Evolutionary conservation across 2,329 filamentous ascomycete species (phyloP).

Genomic region (Plenodomus lindquistii): DNA sequence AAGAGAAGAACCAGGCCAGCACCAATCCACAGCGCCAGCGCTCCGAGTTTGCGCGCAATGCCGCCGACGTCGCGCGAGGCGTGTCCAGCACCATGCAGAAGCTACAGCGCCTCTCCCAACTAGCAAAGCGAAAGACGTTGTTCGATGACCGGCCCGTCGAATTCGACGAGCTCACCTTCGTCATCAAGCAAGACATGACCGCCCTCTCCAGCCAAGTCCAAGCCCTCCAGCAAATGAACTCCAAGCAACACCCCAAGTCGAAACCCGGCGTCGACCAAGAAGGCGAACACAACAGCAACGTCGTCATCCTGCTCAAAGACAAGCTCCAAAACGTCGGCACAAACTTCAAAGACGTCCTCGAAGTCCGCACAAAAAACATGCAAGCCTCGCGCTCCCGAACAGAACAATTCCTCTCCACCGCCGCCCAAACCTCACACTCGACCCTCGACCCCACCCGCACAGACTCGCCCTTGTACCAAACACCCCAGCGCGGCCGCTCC

Average conservation of each 20-base stretch:
- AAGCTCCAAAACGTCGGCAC: conserved; percentile 90
- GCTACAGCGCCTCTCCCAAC: conserved; percentile 86
- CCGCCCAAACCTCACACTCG: conserved; percentile 73
- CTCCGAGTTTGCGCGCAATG: conserved; percentile 90
- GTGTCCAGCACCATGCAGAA: conserved; percentile 94
- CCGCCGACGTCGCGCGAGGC: conserved; percentile 87
- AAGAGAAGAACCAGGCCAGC: conserved; percentile 65
- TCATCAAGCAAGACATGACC: conserved; percentile 96
- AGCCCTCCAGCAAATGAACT: conserved; percentile 74
- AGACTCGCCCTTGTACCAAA: conserved; percentile 84
- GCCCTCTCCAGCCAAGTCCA: conserved; percentile 85
- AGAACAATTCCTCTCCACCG: conserved; percentile 93
- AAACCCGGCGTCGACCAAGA: conserved; percentile 66
- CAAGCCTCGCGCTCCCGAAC: conserved; percentile 90
- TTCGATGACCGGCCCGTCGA: conserved; percentile 97
- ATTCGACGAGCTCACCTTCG: conserved; percentile 94
- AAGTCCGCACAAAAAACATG: conserved; percentile 96
- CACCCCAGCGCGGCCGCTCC: conserved; percentile 68
- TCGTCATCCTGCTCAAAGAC: conserved; percentile 87
- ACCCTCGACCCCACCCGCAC: conserved; percentile 68
- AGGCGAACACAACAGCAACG: conserved; percentile 97
- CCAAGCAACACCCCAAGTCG: conserved; percentile 71
- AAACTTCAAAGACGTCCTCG: conserved; percentile 96
- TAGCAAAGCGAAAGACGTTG: conserved; percentile 94
- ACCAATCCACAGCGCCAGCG: conserved; percentile 56